Evolutionary conservation across 129 eudicot genomes (phyloP).

Genomic region (Rutidosis leptorrhynchoides): DNA sequence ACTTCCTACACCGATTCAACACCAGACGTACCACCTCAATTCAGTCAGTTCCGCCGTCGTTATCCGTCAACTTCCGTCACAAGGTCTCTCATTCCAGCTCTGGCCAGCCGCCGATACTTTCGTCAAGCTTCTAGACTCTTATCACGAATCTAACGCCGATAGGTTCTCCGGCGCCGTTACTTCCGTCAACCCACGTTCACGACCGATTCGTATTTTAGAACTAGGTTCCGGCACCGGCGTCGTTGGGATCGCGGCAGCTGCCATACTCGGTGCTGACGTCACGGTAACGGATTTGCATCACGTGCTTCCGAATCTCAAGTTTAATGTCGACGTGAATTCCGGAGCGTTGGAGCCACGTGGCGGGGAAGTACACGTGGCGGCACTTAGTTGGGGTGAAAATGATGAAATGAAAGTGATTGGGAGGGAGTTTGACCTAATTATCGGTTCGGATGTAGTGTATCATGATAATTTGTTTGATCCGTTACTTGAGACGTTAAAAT

Average conservation of each 20-base stretch:
- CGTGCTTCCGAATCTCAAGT: constrained; percentile 61
- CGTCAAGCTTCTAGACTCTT: constrained; percentile 56
- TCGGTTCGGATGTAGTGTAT: constrained; percentile 89
- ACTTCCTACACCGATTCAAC: constrained; percentile 24
- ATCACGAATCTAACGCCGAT: constrained; percentile 21
- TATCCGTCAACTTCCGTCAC: constrained; percentile 67
- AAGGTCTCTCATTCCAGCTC: constrained; percentile 91
- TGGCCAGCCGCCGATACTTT: constrained; percentile 91
- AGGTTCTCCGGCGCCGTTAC: constrained; percentile 29
- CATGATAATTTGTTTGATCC: constrained; percentile 81
- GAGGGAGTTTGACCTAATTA: constrained; percentile 53
- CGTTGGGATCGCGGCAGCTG: constrained; percentile 85
- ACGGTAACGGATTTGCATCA: constrained; percentile 86
- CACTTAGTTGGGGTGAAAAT: constrained; percentile 63
- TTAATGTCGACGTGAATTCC: constrained; percentile 54
- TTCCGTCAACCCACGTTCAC: constrained; percentile 17
- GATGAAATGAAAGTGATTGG: constrained; percentile 65
- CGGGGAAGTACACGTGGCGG: constrained; percentile 60
- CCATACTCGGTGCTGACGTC: constrained; percentile 70
- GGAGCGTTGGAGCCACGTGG: constrained; percentile 34
- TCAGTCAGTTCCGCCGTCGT: constrained; percentile 51
- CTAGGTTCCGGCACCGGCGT: constrained; percentile 96
- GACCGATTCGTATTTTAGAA: constrained; percentile 58
- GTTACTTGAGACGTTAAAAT: constrained; percentile 65
- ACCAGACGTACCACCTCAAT: constrained; percentile 35